Percentiles rank a stretch among this genome's conserved stretches.
Conservation (phyloP, 73 alveolate genomes). For the Tetrahymena thermophila region DNA sequence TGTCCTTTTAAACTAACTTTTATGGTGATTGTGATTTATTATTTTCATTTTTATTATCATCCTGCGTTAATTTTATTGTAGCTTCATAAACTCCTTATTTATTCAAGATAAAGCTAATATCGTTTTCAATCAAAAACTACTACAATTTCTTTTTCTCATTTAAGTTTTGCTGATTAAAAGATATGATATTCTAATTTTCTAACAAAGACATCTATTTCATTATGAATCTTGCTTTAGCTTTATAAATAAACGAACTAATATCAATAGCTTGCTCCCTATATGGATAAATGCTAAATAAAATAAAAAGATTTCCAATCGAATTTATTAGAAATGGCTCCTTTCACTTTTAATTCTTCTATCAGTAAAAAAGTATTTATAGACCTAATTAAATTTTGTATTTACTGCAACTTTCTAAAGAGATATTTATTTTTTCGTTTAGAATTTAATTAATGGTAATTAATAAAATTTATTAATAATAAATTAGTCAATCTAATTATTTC, state of each 20-base stretch:
- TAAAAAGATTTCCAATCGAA: neutral
- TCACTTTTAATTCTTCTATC: neutral
- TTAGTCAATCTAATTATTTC: neutral
- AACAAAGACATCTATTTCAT: neutral
- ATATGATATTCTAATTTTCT: neutral
- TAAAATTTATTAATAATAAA: no score
- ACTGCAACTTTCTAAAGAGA: neutral
- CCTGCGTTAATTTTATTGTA: neutral
- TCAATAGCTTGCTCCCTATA: neutral
- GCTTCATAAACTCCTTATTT: neutral
- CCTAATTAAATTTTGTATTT: neutral
- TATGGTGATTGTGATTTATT: neutral
- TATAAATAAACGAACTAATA: no score
- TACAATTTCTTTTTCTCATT: neutral
- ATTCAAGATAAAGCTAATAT: neutral
- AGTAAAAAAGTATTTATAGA: neutral
- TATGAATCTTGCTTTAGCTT: neutral
- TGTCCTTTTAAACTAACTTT: neutral
- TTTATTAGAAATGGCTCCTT: neutral
- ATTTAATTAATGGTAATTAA: neutral
- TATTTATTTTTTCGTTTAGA: neutral
- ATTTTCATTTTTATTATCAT: neutral
- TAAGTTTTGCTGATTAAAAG: neutral
- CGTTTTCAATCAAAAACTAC: neutral
- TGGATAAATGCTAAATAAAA: neutral